Base-by-base conservation (phyloP, 2,329 filamentous ascomycete genomes). In the Chalara sp. region DNA sequence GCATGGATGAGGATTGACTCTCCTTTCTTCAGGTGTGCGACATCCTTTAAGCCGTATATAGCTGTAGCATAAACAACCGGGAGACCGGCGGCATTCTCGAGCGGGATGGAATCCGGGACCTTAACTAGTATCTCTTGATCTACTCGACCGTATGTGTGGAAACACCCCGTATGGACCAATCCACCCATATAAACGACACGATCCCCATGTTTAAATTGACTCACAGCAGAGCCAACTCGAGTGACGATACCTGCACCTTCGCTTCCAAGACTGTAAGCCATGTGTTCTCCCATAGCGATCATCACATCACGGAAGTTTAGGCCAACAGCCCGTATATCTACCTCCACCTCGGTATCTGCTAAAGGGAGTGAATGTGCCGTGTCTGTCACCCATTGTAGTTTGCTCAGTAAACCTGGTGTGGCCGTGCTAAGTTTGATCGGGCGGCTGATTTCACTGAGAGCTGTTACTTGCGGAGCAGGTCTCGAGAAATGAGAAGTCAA, bases 1-100 rank as follows among this genome's bases (percentile, higher is more conserved):
- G 56, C 46, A 33, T 68, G 67, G 0, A 70, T 62, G 6, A 70
- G 51, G 0, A 69, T 53, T 1, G 56, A 57, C 40, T 70, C 58
- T 0, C 52, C 51, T 29, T 51, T 47, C 13, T 46, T 35, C 7
- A 62, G 32, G 6, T 53, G 40, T 7, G 55, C 60, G 8, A 56
- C 21, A 10, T 58, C 37, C 5, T 53, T 39, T 1, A 62, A 43
- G 11, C 50, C 41, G n/a, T 60, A 52, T 45, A 56, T 58, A 2
- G 56, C 56, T 1, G 55, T 59, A 29, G 47, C 35, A 35, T 50
- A 61, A 5, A 52, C 47, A 6, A 57, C 35, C 7, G 57, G 58
- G 4, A 62, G 57, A 10, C 69, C 56, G 1, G 71, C 71, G 4
- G 42, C 50, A 5, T 30, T 37, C 5, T n/a, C 32, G 35, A 50